These are phyloP conservation scores for Cryptosporidium meleagridis DNA, from an alignment of 169 alveolate genomes.

Conservation along the genomic window DNA sequence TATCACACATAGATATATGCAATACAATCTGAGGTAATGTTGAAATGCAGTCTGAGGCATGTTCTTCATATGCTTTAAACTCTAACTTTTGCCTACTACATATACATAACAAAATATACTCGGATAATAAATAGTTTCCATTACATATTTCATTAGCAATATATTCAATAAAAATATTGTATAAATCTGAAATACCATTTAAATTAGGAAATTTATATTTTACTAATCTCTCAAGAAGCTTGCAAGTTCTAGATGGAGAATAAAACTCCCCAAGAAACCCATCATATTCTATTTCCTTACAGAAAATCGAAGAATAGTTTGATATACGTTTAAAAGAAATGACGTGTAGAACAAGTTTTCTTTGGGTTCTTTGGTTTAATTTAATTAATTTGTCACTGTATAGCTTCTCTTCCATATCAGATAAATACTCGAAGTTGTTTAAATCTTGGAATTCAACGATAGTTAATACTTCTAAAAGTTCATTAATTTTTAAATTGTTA, in stretches of 20 bases:
- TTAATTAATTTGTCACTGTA: not conserved
- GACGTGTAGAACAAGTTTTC: conserved; percentile 21
- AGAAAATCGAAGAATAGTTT: conserved; percentile 20
- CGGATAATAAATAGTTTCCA: conserved; percentile 26
- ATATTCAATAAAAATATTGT: not conserved
- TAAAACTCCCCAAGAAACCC: conserved; percentile 24
- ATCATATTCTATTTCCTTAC: conserved; percentile 16
- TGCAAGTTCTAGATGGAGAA: conserved; percentile 6
- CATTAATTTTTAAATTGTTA: conserved; percentile 33
- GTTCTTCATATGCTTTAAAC: not conserved
- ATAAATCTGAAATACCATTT: not conserved
- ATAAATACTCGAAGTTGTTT: not conserved
- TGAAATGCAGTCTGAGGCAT: not conserved
- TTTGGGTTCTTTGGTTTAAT: not conserved
- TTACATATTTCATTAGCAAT: conserved; percentile 24
- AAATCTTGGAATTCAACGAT: conserved; percentile 15
- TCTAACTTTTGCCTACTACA: conserved; percentile 12
- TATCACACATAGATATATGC: conserved; percentile 34
- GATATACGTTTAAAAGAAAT: conserved; percentile 31
- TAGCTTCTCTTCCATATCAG: not conserved
- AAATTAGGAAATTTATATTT: not conserved
- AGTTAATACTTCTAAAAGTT: conserved; percentile 22
- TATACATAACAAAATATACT: conserved; percentile 43
- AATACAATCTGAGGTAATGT: conserved; percentile 11
- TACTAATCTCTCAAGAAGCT: not conserved